Evolutionary conservation across 768 basidiomycete genomes (phyloP).

Genomic region (Kwoniella dejecticola): DNA sequence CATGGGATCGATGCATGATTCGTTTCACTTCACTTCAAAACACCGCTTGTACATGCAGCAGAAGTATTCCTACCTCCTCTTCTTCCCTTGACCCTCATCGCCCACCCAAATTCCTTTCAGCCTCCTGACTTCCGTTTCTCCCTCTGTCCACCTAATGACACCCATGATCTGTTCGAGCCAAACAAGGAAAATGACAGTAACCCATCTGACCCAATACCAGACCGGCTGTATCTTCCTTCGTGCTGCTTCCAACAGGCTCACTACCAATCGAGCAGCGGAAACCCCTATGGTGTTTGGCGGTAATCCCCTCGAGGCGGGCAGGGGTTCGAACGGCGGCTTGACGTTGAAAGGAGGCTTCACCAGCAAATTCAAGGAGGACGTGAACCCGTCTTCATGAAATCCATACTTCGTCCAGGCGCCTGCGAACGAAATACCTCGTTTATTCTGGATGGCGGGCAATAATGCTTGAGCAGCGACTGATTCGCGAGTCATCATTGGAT

Average conservation of each 20-base stretch:
- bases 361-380: constrained; percentile 56
- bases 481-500: constrained; percentile 67
- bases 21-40: too few species aligned
- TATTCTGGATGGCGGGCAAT: constrained; percentile 66
- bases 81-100: constrained; percentile 11
- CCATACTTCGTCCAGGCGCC: constrained; percentile 77
- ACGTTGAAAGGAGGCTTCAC: constrained; percentile 35
- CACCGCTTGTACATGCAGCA: too few species aligned
- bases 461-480: constrained; percentile 63
- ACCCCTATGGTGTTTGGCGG: constrained; percentile 6
- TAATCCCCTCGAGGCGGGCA: constrained; percentile 39
- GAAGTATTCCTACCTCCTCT: neutral
- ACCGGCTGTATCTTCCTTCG: constrained; percentile 17
- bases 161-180: constrained; percentile 29
- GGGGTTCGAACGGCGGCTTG: constrained; percentile 40
- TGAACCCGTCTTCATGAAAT: constrained; percentile 80
- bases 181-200: constrained; percentile 29
- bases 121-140: constrained; percentile 26
- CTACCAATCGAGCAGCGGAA: constrained; percentile 2
- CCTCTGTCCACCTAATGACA: constrained; percentile 8
- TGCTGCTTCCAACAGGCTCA: constrained; percentile 21
- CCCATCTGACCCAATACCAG: constrained; percentile 33
- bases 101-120: constrained; percentile 40
- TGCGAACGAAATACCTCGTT: constrained; percentile 65
- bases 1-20: too few species aligned